Percentiles rank a stretch among this genome's conserved stretches.
These are phyloP conservation scores for Boletus smithii DNA, from an alignment of 1,284 basidiomycete genomes.

Conservation along the genomic window DNA sequence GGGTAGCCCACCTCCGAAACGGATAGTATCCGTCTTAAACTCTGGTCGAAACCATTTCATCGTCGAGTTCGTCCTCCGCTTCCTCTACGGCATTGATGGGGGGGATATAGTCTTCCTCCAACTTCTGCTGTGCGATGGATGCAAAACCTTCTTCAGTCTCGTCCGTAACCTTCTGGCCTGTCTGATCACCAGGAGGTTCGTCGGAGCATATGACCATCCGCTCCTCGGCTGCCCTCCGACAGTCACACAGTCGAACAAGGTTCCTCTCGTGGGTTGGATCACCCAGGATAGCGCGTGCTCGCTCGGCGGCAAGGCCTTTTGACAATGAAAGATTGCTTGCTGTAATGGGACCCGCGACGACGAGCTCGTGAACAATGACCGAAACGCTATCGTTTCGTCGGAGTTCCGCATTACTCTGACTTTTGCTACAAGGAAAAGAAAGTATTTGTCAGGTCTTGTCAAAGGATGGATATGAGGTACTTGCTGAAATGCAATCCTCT, in stretches of 20 bases:
- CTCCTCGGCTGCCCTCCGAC: slow-evolving; percentile 32
- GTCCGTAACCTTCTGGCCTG: slow-evolving; percentile 22
- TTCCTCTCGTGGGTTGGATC: slow-evolving; percentile 44
- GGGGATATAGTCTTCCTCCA: slow-evolving; percentile 26
- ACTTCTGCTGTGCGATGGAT: slow-evolving; percentile 30
- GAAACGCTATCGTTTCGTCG: slow-evolving; percentile 48
- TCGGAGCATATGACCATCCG: slow-evolving; percentile 19
- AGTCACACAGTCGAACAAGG: slow-evolving; percentile 54
- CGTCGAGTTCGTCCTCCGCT: slow-evolving; percentile 23
- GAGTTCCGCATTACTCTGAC: slow-evolving; percentile 41
- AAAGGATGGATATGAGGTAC: slow-evolving; percentile 16
- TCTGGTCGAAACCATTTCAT: slow-evolving; percentile 14
- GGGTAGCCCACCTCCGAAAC: slow-evolving; percentile 11
- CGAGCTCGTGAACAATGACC: slow-evolving; percentile 56
- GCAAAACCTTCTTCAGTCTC: slow-evolving; percentile 37
- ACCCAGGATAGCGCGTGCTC: slow-evolving; percentile 50
- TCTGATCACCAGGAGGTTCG: slow-evolving; percentile 21
- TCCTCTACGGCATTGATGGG: slow-evolving; percentile 16
- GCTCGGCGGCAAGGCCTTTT: slow-evolving; percentile 62
- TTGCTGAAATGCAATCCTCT: slow-evolving; percentile 44
- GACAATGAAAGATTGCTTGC: slow-evolving; percentile 54
- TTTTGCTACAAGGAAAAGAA: slow-evolving; percentile 40
- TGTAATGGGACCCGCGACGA: slow-evolving; percentile 56
- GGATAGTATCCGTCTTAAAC: slow-evolving; percentile 11
- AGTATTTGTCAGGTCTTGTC: slow-evolving; percentile 12